phyloP scores from a whole-genome alignment of 441 rosid genomes.

The Arabidopsis lyrata region DNA sequence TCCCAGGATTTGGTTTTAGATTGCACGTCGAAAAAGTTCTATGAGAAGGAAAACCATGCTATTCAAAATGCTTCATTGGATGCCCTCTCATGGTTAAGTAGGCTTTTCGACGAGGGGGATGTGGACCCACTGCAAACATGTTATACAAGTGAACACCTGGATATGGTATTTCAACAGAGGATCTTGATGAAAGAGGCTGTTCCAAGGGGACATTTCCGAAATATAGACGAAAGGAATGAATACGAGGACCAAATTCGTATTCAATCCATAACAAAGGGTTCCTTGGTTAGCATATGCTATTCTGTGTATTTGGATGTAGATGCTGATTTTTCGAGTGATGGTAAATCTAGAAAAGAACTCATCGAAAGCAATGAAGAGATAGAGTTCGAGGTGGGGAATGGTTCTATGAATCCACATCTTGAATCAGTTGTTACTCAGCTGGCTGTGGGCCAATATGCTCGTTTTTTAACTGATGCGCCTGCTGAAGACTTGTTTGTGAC shows the following conservation, averaged over 20 bases:
- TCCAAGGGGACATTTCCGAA: slow-evolving; percentile 17
- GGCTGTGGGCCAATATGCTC: slow-evolving; percentile 85
- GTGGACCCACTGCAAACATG: slow-evolving; percentile 37
- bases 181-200: slow-evolving; percentile 40
- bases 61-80: slow-evolving; percentile 77
- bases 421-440: slow-evolving; percentile 77
- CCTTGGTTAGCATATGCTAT: slow-evolving; percentile 64
- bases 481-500: slow-evolving; percentile 65
- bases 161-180: slow-evolving; percentile 3
- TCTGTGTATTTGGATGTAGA: slow-evolving; percentile 66
- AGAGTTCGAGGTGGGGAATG: slow-evolving; percentile 90
- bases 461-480: slow-evolving; percentile 46
- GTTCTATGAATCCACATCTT: slow-evolving; percentile 65
- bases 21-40: slow-evolving; percentile 61
- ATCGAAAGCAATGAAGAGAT: slow-evolving; percentile 80
- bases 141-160: slow-evolving; percentile 48
- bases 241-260: not conserved
- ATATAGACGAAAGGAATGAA: no score
- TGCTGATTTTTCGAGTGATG: not conserved
- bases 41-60: slow-evolving; percentile 77
- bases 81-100: slow-evolving; percentile 76
- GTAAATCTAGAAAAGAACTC: slow-evolving; percentile 56
- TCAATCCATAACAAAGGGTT: slow-evolving; percentile 55
- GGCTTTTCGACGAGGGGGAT: slow-evolving; percentile 57
- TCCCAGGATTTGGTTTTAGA: slow-evolving; percentile 67